A percentile compares a stretch with the other conserved stretches of the same genome.
These are phyloP conservation scores for Aspergillus sp. DNA, from an alignment of 2,329 filamentous ascomycete species.

Conservation along the genomic window DNA sequence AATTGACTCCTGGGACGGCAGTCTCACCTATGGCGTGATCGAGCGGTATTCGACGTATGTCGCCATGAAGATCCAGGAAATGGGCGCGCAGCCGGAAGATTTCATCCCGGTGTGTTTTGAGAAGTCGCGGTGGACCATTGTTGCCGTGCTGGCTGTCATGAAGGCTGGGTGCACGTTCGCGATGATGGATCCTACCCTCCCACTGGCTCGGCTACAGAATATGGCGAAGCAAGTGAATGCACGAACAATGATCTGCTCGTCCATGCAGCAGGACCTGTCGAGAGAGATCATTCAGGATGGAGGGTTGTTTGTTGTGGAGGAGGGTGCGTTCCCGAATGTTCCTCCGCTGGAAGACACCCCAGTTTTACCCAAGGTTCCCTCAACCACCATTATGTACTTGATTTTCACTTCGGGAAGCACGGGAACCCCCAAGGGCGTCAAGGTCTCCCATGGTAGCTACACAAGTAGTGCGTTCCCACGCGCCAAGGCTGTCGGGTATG, in stretches of 20 bases:
- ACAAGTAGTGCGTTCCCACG: conserved; percentile 59
- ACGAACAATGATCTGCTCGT: conserved; percentile 33
- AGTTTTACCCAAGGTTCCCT: conserved; percentile 28
- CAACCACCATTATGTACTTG: conserved; percentile 56
- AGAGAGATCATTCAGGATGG: conserved; percentile 35
- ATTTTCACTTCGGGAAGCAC: conserved; percentile 63
- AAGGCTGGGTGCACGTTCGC: conserved; percentile 36
- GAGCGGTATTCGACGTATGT: conserved; percentile 39
- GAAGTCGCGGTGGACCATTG: conserved; percentile 37
- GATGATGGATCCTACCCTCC: conserved; percentile 37
- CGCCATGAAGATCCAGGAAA: conserved; percentile 27
- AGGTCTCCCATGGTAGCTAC: conserved; percentile 62
- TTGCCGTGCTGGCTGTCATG: conserved; percentile 38
- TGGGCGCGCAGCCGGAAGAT: conserved; percentile 30
- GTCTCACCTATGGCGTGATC: conserved; percentile 33
- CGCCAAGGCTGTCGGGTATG: conserved; percentile 53
- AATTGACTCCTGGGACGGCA: conserved; percentile 37
- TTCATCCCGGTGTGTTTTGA: conserved; percentile 38
- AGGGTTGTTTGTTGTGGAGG: conserved; percentile 31
- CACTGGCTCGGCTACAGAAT: conserved; percentile 37
- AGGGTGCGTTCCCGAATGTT: conserved; percentile 24
- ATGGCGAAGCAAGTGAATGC: conserved; percentile 34
- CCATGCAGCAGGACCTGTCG: conserved; percentile 31
- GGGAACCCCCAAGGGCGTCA: conserved; percentile 57
- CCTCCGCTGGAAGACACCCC: conserved; percentile 11